Evolutionary conservation across 108 stramenopile genomes (phyloP), one percentile per base, ranked within the genome.

Genomic region (Cyclotella baltica): DNA sequence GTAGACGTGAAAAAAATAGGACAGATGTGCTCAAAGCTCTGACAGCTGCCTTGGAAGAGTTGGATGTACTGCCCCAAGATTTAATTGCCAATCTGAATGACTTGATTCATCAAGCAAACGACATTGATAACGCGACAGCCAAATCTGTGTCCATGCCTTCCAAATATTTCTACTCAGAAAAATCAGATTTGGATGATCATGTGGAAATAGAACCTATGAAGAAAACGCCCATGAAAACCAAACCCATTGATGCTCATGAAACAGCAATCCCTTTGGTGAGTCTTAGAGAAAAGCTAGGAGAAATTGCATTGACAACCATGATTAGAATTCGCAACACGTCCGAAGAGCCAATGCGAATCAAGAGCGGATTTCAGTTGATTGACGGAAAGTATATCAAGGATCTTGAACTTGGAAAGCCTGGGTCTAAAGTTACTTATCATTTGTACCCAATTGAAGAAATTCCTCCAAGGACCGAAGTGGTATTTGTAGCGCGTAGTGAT

Each of bases 31-130:
- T 81, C 16, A 63, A 81, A 36, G 51, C 72, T 34, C 34, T 81
- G 80, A 75, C 73, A 31, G 72, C 80, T 19, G 73, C 80, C 25
- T 29, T 66, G 52, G 80, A 81, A 48, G 80, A 81, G 66, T 48
- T 81, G 37, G 80, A 81, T 68, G 73, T 73, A 29, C 30, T 81
- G 48, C 80, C 80, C 19, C 72, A 74, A 52, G 80, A 81, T 36
- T 58, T 81, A 36, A 66, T 59, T 61, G 62, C 65, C 20, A 58
- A 55, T 25, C 64, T 73, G 4, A 81, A 81, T 66, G 73, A 81
- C 18, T 28, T 81, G 47, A 53, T 81, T 13, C 80, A 81, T 50
- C 29, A 53, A 23, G 72, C 68, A 19, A 72, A 81, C 34, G 80
- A 81, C 47, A 37, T 62, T 16, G 80, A 81, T 31, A 36, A 29